Percentiles rank a stretch among this genome's conserved stretches.
These are phyloP conservation scores for Bipolaris sorokiniana DNA, from an alignment of 2,329 filamentous ascomycete genomes.

Conservation along the genomic window DNA sequence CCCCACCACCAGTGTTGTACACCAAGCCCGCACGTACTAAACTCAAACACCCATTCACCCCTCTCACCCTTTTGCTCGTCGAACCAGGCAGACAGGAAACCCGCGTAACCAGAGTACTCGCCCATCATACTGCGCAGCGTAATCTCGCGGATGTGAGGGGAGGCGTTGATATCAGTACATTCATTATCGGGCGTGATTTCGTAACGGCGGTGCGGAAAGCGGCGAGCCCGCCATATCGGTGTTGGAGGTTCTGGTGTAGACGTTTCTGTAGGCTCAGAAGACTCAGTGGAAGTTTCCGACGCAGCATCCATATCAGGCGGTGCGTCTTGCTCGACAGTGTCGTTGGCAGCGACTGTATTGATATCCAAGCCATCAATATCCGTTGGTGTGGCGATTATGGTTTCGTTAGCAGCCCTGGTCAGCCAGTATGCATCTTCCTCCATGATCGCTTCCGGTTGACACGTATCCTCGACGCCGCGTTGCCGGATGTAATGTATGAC, in stretches of 20 bases:
- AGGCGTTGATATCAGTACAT: constrained; percentile 24
- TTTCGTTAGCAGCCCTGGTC: constrained; percentile 5
- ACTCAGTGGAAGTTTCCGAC: constrained; percentile 5
- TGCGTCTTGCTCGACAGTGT: background rate
- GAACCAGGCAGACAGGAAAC: constrained; percentile 88
- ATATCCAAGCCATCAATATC: constrained; percentile 3
- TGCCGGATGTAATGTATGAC: constrained; percentile 71
- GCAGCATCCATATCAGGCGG: background rate
- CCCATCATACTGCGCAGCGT: constrained; percentile 99
- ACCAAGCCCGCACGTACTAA: constrained; percentile 77
- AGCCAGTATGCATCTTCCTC: constrained; percentile 27
- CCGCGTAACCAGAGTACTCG: constrained; percentile 89
- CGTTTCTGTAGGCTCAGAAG: background rate
- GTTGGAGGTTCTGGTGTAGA: constrained; percentile 2
- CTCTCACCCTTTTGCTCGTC: constrained; percentile 72
- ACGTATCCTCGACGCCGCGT: constrained; percentile 19
- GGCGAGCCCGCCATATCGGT: constrained; percentile 33
- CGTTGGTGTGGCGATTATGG: background rate
- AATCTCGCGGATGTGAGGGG: constrained; percentile 77
- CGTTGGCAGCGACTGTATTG: constrained; percentile 10
- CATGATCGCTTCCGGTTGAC: constrained; percentile 14
- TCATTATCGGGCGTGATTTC: constrained; percentile 45
- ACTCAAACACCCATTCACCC: constrained; percentile 84
- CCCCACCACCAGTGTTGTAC: constrained; percentile 95
- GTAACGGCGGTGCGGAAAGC: constrained; percentile 24